phyloP scores from a whole-genome alignment of 495 filamentous ascomycete species.

The Trichoderma gamsii region DNA sequence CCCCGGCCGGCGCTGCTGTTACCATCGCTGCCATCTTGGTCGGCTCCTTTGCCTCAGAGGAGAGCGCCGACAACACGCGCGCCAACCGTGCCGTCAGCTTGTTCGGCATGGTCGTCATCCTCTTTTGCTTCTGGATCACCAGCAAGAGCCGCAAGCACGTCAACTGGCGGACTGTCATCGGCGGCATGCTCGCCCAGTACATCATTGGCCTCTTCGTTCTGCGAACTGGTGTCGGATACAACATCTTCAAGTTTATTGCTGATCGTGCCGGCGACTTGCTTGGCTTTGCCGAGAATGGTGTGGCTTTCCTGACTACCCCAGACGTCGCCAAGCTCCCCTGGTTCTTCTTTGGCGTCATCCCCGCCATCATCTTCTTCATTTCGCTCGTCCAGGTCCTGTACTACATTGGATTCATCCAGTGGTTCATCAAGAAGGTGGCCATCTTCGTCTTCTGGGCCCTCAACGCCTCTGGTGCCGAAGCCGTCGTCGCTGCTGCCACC shows the following conservation, averaged over 20 bases:
- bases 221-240: constrained; percentile 64
- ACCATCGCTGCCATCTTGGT: constrained; percentile 65
- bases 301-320: constrained; percentile 60
- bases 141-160: constrained; percentile 66
- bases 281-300: constrained; percentile 63
- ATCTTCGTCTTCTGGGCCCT: constrained; percentile 86
- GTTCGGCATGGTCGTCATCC: constrained; percentile 71
- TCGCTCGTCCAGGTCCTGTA: constrained; percentile 77
- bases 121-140: constrained; percentile 58
- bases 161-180: constrained; percentile 81
- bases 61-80: constrained; percentile 68
- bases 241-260: constrained; percentile 87
- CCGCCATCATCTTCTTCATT: constrained; percentile 90
- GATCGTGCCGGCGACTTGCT: constrained; percentile 61
- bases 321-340: constrained; percentile 41
- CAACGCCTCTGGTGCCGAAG: constrained; percentile 86
- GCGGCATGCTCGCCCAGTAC: constrained; percentile 81
- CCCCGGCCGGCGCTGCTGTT: constrained; percentile 51
- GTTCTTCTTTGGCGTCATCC: constrained; percentile 69
- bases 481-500: constrained; percentile 86
- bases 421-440: constrained; percentile 80
- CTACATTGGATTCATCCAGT: constrained; percentile 73
- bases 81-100: constrained; percentile 72
- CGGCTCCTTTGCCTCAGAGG: constrained; percentile 65
- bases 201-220: constrained; percentile 83